Evolutionary conservation across 1,284 basidiomycete species (phyloP).

Genomic region (Ceratobasidium theobromae): DNA sequence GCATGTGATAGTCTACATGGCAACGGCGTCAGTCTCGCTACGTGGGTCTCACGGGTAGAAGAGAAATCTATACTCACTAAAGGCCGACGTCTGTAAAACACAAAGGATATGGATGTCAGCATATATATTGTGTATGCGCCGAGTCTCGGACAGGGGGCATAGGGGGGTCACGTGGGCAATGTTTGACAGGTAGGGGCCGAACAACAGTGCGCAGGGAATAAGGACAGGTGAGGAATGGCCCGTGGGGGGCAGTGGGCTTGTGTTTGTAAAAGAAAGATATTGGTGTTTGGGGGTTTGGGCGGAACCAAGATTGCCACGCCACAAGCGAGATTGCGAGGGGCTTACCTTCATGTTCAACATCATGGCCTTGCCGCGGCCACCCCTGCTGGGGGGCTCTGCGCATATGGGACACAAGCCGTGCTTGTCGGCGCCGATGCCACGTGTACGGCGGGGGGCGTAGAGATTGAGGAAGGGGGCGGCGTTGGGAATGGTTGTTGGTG

Average conservation of each 20-base stretch:
- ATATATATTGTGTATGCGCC: constrained; percentile 27
- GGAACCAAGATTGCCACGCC: no score
- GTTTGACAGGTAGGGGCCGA: constrained; percentile 5
- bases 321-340: neutral
- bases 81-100: constrained; percentile 30
- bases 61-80: constrained; percentile 37
- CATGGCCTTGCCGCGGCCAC: constrained; percentile 61
- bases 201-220: neutral
- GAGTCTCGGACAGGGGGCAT: neutral
- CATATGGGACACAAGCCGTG: constrained; percentile 78
- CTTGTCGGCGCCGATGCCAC: constrained; percentile 66
- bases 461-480: constrained; percentile 50
- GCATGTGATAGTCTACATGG: constrained; percentile 64
- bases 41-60: neutral
- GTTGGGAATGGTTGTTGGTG: constrained; percentile 23
- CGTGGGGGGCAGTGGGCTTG: neutral
- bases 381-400: constrained; percentile 57
- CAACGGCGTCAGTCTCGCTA: constrained; percentile 7
- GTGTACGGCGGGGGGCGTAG: constrained; percentile 78
- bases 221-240: neutral
- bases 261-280: neutral
- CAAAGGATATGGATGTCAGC: neutral
- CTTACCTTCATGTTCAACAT: constrained; percentile 75
- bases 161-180: constrained; percentile 14
- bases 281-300: no score